Evolutionary conservation across 2,329 filamentous ascomycete genomes (phyloP).

Genomic region (Calonectria ilicicola): DNA sequence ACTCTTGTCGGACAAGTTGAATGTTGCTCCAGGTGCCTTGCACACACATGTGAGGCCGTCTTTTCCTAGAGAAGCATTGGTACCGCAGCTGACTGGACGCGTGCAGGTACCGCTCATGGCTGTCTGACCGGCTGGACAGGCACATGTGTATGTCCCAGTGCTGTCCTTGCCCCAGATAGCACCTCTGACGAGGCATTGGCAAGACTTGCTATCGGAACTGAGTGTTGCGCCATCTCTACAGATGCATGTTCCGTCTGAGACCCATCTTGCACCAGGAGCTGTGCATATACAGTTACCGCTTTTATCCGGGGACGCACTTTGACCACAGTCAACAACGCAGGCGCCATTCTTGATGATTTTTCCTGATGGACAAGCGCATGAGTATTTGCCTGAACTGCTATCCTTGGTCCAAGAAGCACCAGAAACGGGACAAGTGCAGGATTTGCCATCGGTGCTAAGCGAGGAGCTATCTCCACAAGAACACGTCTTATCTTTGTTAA

Average conservation of each 20-base stretch:
- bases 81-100: not conserved
- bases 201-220: not conserved
- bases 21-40: not conserved
- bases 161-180: not conserved
- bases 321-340: not conserved
- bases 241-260: not conserved
- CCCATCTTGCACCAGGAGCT: not conserved
- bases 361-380: not conserved
- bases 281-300: not conserved
- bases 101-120: not conserved
- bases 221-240: not conserved
- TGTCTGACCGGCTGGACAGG: not conserved
- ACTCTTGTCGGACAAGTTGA: not conserved
- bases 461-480: not conserved
- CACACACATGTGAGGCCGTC: not conserved
- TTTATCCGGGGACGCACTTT: not conserved
- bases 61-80: not conserved
- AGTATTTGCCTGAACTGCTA: not conserved
- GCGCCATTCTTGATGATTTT: not conserved
- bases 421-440: not conserved
- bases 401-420: not conserved
- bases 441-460: not conserved
- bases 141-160: not conserved
- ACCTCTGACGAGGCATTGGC: not conserved
- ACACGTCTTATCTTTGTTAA: not conserved